A percentile compares a stretch with the other conserved stretches of the same genome.
Evolutionary conservation across 2,329 filamentous ascomycete species (phyloP).

Genomic region (Paecilomyces sp.): DNA sequence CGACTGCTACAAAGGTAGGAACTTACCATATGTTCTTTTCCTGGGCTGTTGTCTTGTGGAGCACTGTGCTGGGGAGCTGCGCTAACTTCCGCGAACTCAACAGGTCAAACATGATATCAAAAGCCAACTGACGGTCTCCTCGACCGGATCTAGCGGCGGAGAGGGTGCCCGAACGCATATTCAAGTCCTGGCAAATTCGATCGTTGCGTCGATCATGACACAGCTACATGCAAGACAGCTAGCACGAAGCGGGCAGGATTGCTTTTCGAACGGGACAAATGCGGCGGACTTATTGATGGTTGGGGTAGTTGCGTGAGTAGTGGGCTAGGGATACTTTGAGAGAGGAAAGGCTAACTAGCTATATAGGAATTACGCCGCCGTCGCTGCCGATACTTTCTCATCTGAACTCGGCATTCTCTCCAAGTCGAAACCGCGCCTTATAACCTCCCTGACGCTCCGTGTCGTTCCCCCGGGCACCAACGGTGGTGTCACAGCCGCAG

Average conservation of each 20-base stretch:
- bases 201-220: slow-evolving; percentile 63
- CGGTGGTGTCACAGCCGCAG: slow-evolving; percentile 74
- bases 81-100: background rate
- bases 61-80: background rate
- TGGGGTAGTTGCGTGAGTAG: slow-evolving; percentile 33
- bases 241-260: slow-evolving; percentile 13
- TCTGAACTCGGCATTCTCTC: slow-evolving; percentile 93
- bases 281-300: slow-evolving; percentile 31
- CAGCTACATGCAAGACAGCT: slow-evolving; percentile 44
- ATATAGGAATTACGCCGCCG: slow-evolving; percentile 72
- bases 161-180: slow-evolving; percentile 78
- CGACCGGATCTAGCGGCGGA: slow-evolving; percentile 63
- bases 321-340: background rate
- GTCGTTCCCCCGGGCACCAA: slow-evolving; percentile 87
- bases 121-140: slow-evolving; percentile 68
- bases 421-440: slow-evolving; percentile 66
- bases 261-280: slow-evolving; percentile 31
- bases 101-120: slow-evolving; percentile 86
- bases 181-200: slow-evolving; percentile 86
- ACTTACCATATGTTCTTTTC: background rate
- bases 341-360: background rate
- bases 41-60: background rate
- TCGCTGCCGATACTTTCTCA: slow-evolving; percentile 87
- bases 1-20: slow-evolving; percentile 68
- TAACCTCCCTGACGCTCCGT: slow-evolving; percentile 70